A percentile compares a stretch with the other conserved stretches of the same genome.
These are phyloP conservation scores for Lablab purpureus DNA, from an alignment of 306 rosid genomes.

Conservation along the genomic window DNA sequence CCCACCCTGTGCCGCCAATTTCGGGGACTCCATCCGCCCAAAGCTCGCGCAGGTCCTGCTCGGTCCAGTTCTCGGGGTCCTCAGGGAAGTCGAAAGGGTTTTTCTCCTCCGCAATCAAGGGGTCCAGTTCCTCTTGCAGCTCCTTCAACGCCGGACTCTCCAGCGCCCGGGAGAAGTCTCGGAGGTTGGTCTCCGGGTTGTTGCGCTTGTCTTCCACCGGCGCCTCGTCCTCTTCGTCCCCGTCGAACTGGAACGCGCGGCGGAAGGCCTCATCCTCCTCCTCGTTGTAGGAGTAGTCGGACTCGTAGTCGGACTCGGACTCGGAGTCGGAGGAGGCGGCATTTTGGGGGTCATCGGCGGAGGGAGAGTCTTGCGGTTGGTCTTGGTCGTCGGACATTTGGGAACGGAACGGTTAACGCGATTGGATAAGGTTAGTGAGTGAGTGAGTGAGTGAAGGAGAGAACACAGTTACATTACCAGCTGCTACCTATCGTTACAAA, in stretches of 20 bases:
- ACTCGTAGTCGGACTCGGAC: constrained; percentile 31
- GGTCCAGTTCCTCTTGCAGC: constrained; percentile 46
- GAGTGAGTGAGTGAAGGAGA: background rate
- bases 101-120: background rate
- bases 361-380: background rate
- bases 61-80: constrained; percentile 80
- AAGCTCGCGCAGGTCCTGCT: constrained; percentile 74
- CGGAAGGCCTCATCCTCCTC: background rate
- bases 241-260: background rate
- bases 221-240: background rate
- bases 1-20: constrained; percentile 83
- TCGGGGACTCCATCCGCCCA: constrained; percentile 73
- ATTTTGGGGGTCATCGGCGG: background rate
- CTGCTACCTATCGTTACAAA: background rate
- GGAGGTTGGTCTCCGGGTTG: constrained; percentile 33
- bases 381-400: constrained; percentile 41
- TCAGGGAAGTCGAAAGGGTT: constrained; percentile 71
- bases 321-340: constrained; percentile 1
- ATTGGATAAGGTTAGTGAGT: constrained; percentile 34
- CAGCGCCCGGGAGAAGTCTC: constrained; percentile 20
- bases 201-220: background rate
- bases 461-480: too few relatives aligned
- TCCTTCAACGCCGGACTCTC: constrained; percentile 23
- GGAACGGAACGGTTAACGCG: background rate
- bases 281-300: background rate